Base-by-base conservation (phyloP, 805 yeast genomes). In the Kodamaea jinghongensis region DNA sequence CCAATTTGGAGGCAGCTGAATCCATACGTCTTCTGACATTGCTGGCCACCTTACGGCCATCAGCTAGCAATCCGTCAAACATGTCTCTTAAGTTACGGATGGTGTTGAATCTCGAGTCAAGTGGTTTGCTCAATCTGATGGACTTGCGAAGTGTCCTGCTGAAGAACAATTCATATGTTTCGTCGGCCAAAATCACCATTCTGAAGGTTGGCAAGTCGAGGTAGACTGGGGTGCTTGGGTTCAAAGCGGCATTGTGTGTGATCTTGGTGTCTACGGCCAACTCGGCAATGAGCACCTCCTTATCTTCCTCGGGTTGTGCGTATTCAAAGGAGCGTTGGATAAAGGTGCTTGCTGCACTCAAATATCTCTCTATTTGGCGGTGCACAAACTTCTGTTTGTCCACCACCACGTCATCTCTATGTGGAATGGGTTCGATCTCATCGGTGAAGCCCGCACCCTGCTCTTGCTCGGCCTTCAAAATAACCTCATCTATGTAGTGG, bases 121-220 rank as follows among this genome's bases (percentile, higher is more conserved):
- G 70, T 27, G 75, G 78, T 47, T 76, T 75, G 41, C 77, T 75
- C 34, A 86, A 70, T 54, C 85, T 87, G 37, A 86, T 73, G 0
- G 91, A 76, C n/a, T 70, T 60, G 41, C 84, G 73, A 25, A 88
- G 66, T 0, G 89, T 83, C 17, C 71, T 67, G 10, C 86, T 72
- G 63, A 93, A 93, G 45, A 91, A 79, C 29, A 84, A 68, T 59
- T 93, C 98, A 50, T 88, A 84, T 0, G 96, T 86, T 54, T 89
- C 98, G 58, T 90, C 96, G 0, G 98, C 97, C 4, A 91, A 67
- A 4, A 93, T 67, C 1, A 93, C 95, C 99, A 91, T 91, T 46
- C 98, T 70, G 65, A 91, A 91, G 0, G 96, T 89, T 0, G 98
- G 87, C 12, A 88, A 66, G 38, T 84, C 86, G 38, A 90, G 72